Conservation (phyloP, 2,329 filamentous ascomycete species). For the Fusarium pseudonygamai region DNA sequence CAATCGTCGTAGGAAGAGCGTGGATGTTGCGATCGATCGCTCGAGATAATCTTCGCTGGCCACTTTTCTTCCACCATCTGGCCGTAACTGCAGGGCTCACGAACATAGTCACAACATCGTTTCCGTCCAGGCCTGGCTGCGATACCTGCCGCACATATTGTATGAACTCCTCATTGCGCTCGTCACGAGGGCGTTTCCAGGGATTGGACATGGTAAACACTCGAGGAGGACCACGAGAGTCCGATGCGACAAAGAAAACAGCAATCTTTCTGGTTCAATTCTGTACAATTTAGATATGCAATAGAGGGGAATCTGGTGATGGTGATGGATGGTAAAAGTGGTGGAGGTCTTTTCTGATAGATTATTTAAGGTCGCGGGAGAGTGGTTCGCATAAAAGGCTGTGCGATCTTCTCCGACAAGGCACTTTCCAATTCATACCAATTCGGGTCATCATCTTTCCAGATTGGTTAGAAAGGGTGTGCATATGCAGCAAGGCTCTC, state of each 20-base stretch:
- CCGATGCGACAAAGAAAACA: background rate
- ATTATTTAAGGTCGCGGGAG: background rate
- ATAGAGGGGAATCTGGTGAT: background rate
- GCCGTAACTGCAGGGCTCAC: background rate
- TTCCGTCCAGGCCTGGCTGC: background rate
- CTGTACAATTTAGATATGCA: background rate
- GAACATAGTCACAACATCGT: background rate
- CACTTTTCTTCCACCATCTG: constrained; percentile 1
- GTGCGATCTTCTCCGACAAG: background rate
- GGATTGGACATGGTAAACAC: background rate
- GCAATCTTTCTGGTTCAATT: background rate
- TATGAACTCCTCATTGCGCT: constrained; percentile 4
- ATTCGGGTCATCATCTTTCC: background rate
- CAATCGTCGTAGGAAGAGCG: background rate
- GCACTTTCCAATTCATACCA: background rate
- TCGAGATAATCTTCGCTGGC: background rate
- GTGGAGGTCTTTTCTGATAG: background rate
- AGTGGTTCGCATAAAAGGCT: background rate
- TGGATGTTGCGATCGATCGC: background rate
- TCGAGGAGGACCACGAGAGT: background rate
- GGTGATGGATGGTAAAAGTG: background rate
- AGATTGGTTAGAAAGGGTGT: background rate
- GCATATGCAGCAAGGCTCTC: background rate
- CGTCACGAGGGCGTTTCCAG: background rate
- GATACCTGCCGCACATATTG: background rate